Evolutionary conservation across 2,329 filamentous ascomycete genomes (phyloP), one percentile per base, ranked within the genome.

Genomic region (Alternaria infectoria): DNA sequence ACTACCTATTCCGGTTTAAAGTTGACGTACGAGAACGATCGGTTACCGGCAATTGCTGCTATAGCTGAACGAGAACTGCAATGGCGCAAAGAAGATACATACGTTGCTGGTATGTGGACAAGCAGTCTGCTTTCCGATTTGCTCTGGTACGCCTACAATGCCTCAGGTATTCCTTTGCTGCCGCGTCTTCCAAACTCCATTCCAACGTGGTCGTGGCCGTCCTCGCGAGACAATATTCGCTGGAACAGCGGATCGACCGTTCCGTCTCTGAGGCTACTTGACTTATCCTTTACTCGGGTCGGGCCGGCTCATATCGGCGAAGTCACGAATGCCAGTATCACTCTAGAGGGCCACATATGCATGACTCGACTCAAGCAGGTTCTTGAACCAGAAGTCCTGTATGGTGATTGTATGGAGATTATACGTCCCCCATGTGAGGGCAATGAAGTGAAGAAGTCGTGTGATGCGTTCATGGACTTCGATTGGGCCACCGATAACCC

Each of bases 281-380:
- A 40, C 11, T 11, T 49, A 1, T 28, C 44, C 2, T 57, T 49
- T 23, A 26, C 44, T 7, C 25, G 6, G 0, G 2, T 26, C 5
- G 28, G 54, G 10, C 44, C 44, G n/a, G 10, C 21, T 12, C 54
- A 57, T 11, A 21, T 57, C 10, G 54, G 54, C n/a, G 15, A 57
- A 13, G 44, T 57, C 19, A 1, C 21, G 8, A 13, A 49, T 11
- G 54, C 54, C 3, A 57, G 21, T 19, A 19, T 49, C n/a, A 40
- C 9, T 7, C 3, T 57, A 1, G 19, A 36, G n/a, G 54, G 54
- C 11, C 43, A 5, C 8, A 6, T 2, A 8, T 49, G 13, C 3
- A 47, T 15, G 5, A 12, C 21, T 8, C 10, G 21, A 5, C n/a
- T 21, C 21, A 21, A 21, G 21, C 21, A 21, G 3, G 4, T 21